These are phyloP conservation scores for Pseudocercospora ulei DNA, from an alignment of 2,329 filamentous ascomycete species.

Conservation along the genomic window DNA sequence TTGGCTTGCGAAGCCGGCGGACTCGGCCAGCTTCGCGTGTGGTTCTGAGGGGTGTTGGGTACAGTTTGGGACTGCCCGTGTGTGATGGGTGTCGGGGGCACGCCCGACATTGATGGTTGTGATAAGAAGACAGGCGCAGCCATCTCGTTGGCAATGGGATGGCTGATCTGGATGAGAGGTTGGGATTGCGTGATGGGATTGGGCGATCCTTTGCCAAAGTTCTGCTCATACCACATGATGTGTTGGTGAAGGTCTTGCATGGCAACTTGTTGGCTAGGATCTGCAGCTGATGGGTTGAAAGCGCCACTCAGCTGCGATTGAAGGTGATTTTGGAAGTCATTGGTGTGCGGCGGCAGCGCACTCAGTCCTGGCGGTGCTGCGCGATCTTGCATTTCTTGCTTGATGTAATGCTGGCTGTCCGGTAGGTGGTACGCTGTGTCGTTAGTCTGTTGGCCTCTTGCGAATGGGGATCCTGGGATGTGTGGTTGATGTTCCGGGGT, in stretches of 20 bases:
- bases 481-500: constrained; percentile 36
- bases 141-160: constrained; percentile 20
- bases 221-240: constrained; percentile 29
- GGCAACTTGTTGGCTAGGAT: constrained; percentile 22
- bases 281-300: constrained; percentile 23
- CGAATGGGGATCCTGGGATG: constrained; percentile 26
- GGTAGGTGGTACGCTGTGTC: constrained; percentile 28
- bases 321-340: constrained; percentile 39
- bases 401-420: constrained; percentile 60
- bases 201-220: constrained; percentile 22
- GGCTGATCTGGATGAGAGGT: constrained; percentile 23
- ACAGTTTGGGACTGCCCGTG: constrained; percentile 42
- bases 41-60: constrained; percentile 41
- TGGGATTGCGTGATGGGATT: constrained; percentile 17
- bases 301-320: constrained; percentile 45
- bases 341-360: constrained; percentile 17
- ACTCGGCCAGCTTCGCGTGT: constrained; percentile 33
- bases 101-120: constrained; percentile 24
- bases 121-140: constrained; percentile 22
- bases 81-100: constrained; percentile 27
- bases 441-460: constrained; percentile 47
- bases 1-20: constrained; percentile 29
- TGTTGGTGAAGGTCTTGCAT: constrained; percentile 29
- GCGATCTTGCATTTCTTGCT: constrained; percentile 81
- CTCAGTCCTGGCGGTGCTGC: constrained; percentile 62